phyloP scores from a whole-genome alignment of 192 early-diverging fungal species.

The Pilobolus umbonatus region DNA sequence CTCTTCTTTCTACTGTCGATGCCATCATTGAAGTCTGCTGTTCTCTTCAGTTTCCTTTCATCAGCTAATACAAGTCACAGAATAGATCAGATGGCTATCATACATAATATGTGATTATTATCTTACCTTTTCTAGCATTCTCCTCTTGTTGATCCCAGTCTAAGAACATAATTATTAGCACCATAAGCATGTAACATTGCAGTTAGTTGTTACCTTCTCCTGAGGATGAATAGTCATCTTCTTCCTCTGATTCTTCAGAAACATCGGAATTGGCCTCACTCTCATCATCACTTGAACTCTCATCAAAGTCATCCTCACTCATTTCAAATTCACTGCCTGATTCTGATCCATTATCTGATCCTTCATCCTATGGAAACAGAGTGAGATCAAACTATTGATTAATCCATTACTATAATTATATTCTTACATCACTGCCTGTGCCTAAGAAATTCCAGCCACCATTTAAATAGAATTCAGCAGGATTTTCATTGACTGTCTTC shows the following conservation, averaged over 20 bases:
- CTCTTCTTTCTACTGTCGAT: not conserved
- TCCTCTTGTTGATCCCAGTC: conserved; percentile 84
- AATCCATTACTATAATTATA: not conserved
- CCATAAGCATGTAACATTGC: not conserved
- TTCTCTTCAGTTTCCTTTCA: conserved; percentile 22
- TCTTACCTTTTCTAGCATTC: conserved; percentile 59
- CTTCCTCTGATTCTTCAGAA: conserved; percentile 49
- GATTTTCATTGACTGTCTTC: conserved; percentile 95
- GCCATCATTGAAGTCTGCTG: not conserved
- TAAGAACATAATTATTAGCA: conserved; percentile 10
- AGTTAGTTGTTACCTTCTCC: conserved; percentile 27
- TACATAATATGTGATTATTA: conserved; percentile 7
- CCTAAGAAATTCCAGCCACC: conserved; percentile 93
- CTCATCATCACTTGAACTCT: conserved; percentile 49
- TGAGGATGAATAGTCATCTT: conserved; percentile 55
- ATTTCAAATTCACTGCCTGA: conserved; percentile 60
- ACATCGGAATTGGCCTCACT: conserved; percentile 57
- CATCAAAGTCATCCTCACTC: conserved; percentile 53
- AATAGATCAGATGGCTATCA: not conserved
- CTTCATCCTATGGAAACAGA: conserved; percentile 38
- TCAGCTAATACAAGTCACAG: conserved; percentile 11
- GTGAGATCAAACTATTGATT: not conserved
- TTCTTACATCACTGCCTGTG: conserved; percentile 53
- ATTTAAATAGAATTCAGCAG: conserved; percentile 83
- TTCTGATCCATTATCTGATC: conserved; percentile 48